Evolutionary conservation across 225 moss, liverwort and hornwort species (phyloP).

Genomic region (Bryum argenteum): DNA sequence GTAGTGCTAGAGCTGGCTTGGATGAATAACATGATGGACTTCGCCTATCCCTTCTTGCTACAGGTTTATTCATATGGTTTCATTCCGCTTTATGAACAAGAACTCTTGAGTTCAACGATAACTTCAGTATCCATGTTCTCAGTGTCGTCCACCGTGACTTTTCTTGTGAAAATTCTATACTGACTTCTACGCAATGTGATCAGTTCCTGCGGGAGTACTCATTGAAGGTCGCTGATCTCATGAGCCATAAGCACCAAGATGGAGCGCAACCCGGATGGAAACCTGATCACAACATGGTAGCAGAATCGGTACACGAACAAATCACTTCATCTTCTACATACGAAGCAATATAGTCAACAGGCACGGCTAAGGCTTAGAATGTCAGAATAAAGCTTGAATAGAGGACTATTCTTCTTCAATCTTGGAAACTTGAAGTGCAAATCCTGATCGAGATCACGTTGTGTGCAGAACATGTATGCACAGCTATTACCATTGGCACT

Average conservation of each 20-base stretch:
- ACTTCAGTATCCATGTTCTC: too few relatives aligned
- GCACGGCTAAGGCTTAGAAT: too few relatives aligned
- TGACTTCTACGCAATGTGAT: neutral
- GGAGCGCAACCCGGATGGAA: slow-evolving; percentile 45
- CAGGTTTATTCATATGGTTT: slow-evolving; percentile 49
- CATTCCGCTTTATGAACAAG: neutral
- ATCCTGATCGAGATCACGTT: too few relatives aligned
- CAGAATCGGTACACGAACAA: slow-evolving; percentile 56
- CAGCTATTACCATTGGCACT: slow-evolving; percentile 87
- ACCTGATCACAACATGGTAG: slow-evolving; percentile 66
- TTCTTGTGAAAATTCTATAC: too few relatives aligned
- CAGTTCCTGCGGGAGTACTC: slow-evolving; percentile 91
- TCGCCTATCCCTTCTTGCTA: slow-evolving; percentile 77
- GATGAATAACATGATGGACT: slow-evolving; percentile 88
- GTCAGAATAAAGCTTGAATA: too few relatives aligned
- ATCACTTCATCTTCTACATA: neutral
- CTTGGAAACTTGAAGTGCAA: too few relatives aligned
- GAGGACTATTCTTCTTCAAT: too few relatives aligned
- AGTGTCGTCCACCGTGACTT: too few relatives aligned
- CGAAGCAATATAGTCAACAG: neutral
- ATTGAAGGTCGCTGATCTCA: slow-evolving; percentile 75
- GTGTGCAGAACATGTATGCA: slow-evolving; percentile 82
- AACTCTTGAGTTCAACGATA: too few relatives aligned
- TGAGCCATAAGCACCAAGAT: slow-evolving; percentile 60
- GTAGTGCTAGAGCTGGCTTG: slow-evolving; percentile 88